A percentile compares a stretch with the other conserved stretches of the same genome.
phyloP scores from a whole-genome alignment of 2,329 filamentous ascomycete genomes.

The Ophiostoma fasciatum region DNA sequence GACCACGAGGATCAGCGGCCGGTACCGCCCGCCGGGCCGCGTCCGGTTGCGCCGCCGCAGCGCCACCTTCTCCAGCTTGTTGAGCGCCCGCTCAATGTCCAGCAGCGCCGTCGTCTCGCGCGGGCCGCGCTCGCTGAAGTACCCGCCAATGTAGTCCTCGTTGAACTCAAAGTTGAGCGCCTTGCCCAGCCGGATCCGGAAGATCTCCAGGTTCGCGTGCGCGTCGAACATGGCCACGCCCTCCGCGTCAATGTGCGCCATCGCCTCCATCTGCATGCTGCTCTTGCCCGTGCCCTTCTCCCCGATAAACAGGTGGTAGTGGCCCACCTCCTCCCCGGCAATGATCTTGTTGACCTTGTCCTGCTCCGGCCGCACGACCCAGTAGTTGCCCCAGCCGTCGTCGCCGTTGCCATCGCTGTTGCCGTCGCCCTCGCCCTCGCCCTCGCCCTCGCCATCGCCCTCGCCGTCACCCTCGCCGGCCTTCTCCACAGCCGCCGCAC shows the following conservation, averaged over 20 bases:
- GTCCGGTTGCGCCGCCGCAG: constrained; percentile 48
- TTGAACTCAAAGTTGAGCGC: constrained; percentile 93
- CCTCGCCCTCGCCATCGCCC: constrained; percentile 19
- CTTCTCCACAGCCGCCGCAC: too few species aligned
- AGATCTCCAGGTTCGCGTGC: constrained; percentile 88
- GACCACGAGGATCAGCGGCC: constrained; percentile 77
- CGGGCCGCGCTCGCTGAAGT: constrained; percentile 88
- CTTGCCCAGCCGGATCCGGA: constrained; percentile 82
- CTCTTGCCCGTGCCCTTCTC: constrained; percentile 96
- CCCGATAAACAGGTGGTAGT: constrained; percentile 83
- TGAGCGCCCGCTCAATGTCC: constrained; percentile 91
- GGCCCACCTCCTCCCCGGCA: constrained; percentile 53
- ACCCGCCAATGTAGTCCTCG: constrained; percentile 91
- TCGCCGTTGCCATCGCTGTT: neutral
- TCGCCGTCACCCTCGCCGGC: neutral
- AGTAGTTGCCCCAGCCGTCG: constrained; percentile 37
- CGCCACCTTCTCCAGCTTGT: constrained; percentile 95
- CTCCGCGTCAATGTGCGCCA: constrained; percentile 82
- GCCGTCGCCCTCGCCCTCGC: neutral
- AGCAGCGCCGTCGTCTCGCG: constrained; percentile 82
- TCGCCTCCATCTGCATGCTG: constrained; percentile 88
- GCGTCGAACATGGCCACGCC: constrained; percentile 93
- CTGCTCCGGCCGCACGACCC: constrained; percentile 79
- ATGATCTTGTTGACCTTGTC: constrained; percentile 69
- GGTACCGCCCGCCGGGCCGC: constrained; percentile 22